phyloP scores from a whole-genome alignment of 306 rosid species.

The Vigna trinervia region DNA sequence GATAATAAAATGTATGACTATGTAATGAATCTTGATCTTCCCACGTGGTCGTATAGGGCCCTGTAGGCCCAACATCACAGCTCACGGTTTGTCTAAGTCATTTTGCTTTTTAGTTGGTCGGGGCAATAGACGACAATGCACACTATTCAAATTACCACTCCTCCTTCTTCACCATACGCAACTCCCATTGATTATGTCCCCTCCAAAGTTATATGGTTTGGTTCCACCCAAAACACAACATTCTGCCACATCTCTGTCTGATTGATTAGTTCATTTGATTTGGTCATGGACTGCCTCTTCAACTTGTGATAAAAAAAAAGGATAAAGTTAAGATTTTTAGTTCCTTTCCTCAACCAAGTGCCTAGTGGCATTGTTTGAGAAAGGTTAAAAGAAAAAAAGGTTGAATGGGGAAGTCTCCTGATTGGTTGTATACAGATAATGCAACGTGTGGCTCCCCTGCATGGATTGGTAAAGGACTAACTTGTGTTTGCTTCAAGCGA shows the following conservation, averaged over 20 bases:
- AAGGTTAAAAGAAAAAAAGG: slow-evolving; percentile 3
- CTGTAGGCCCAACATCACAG: slow-evolving; percentile 38
- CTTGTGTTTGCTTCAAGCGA: slow-evolving; percentile 89
- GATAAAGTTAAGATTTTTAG: neutral
- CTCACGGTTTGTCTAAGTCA: slow-evolving; percentile 48
- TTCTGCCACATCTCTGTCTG: slow-evolving; percentile 26
- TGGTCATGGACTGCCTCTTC: neutral
- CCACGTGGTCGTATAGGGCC: slow-evolving; percentile 57
- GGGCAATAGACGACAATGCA: slow-evolving; percentile 53
- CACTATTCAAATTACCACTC: slow-evolving; percentile 40
- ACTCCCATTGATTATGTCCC: slow-evolving; percentile 39
- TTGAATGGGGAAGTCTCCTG: slow-evolving; percentile 51
- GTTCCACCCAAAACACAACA: slow-evolving; percentile 29
- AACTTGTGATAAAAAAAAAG: neutral
- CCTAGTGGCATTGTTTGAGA: slow-evolving; percentile 14
- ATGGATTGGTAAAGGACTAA: slow-evolving; percentile 87
- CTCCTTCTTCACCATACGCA: slow-evolving; percentile 28
- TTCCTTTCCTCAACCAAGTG: slow-evolving; percentile 27
- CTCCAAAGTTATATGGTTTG: slow-evolving; percentile 12
- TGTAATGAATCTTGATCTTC: slow-evolving; percentile 24
- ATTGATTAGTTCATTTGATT: slow-evolving; percentile 5
- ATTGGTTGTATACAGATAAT: slow-evolving; percentile 62
- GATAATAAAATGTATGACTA: slow-evolving; percentile 11
- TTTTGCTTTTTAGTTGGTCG: slow-evolving; percentile 51
- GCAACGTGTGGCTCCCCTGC: slow-evolving; percentile 65